Evolutionary conservation across 2,329 filamentous ascomycete genomes (phyloP).

Genomic region (Leptographium wingfieldii): DNA sequence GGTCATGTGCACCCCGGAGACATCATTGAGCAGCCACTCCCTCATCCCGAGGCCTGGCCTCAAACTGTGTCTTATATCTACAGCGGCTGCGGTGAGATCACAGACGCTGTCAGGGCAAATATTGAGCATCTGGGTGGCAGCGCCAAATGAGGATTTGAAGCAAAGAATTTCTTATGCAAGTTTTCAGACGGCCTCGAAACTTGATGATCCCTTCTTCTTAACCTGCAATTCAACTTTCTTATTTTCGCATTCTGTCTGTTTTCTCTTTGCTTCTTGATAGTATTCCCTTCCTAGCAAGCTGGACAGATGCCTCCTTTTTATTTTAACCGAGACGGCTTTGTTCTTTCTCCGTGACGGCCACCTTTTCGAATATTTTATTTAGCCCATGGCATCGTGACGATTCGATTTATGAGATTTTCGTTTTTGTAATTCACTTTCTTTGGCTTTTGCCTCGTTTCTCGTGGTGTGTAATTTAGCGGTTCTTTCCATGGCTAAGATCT

Average conservation of each 20-base stretch:
- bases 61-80: slow-evolving; percentile 44
- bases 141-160: background rate
- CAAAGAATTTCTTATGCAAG: too few species aligned
- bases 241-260: background rate
- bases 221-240: too few species aligned
- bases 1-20: slow-evolving; percentile 39
- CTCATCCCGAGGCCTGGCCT: slow-evolving; percentile 41
- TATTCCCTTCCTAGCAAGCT: background rate
- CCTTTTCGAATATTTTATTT: background rate
- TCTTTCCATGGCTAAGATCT: background rate
- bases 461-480: too few species aligned
- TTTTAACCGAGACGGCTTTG: background rate
- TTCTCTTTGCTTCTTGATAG: background rate
- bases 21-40: slow-evolving; percentile 43
- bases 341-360: background rate
- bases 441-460: background rate
- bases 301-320: too few species aligned
- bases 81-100: slow-evolving; percentile 33
- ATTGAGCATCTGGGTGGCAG: slow-evolving; percentile 42
- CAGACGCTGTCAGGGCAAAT: slow-evolving; percentile 35
- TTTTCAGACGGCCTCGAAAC: too few species aligned
- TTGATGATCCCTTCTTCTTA: too few species aligned
- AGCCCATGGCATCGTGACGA: background rate
- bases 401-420: background rate
- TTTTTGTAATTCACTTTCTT: background rate